Conservation (phyloP, 129 eudicot genomes). For the Oenanthe sinensis region DNA sequence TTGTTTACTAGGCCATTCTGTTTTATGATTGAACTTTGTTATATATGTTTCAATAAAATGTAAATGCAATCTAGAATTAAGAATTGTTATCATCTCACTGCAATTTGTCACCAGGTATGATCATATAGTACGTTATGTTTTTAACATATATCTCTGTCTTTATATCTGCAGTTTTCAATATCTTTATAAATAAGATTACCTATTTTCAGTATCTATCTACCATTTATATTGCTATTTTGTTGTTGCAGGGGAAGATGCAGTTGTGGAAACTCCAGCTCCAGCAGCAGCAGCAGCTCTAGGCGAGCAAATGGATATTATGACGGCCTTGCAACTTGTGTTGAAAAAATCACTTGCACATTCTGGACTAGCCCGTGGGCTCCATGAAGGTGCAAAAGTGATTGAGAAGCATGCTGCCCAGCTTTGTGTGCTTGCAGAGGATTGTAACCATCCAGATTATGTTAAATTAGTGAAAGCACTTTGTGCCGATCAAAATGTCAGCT, state of each 20-base stretch:
- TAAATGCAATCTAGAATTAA: neutral
- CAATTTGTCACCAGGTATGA: neutral
- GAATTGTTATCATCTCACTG: neutral
- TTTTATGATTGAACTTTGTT: neutral
- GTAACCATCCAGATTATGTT: slow-evolving; percentile 65
- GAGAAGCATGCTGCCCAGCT: slow-evolving; percentile 81
- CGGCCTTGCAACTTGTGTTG: slow-evolving; percentile 66
- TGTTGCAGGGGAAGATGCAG: slow-evolving; percentile 58
- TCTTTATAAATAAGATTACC: neutral
- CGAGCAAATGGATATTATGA: slow-evolving; percentile 75
- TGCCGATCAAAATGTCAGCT: slow-evolving; percentile 65
- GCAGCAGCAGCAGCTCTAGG: slow-evolving; percentile 50
- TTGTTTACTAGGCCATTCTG: neutral
- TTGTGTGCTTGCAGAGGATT: slow-evolving; percentile 76
- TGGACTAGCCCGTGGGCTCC: slow-evolving; percentile 70
- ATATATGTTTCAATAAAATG: neutral
- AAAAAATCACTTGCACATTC: slow-evolving; percentile 69
- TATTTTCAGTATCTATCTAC: neutral
- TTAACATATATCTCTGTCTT: neutral
- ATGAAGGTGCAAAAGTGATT: slow-evolving; percentile 70
- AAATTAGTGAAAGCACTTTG: slow-evolving; percentile 73
- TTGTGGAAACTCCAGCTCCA: slow-evolving; percentile 43
- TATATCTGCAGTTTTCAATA: neutral
- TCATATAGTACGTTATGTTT: neutral
- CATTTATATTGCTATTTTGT: neutral